These are phyloP conservation scores for Neurospora hispaniola DNA, from an alignment of 495 filamentous ascomycete species.

Conservation along the genomic window DNA sequence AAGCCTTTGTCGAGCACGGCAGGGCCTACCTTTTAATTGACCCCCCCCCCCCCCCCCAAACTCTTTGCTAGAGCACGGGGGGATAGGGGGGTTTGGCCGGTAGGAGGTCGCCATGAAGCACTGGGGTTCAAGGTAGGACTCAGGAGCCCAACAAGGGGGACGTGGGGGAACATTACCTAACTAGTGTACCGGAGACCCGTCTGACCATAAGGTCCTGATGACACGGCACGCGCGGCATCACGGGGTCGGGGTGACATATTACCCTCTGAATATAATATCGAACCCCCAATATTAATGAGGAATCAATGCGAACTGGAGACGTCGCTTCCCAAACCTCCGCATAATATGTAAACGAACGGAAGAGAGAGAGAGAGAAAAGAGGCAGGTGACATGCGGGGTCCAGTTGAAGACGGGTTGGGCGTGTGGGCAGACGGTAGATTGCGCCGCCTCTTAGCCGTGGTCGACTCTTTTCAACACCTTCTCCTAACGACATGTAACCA, in stretches of 20 bases:
- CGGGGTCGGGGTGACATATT: background rate
- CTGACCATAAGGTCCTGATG: background rate
- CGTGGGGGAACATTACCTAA: background rate
- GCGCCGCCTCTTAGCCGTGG: background rate
- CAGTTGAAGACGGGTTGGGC: background rate
- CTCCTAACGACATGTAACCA: background rate
- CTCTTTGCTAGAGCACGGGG: background rate
- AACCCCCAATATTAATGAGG: background rate
- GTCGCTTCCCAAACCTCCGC: background rate
- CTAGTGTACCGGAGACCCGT: background rate
- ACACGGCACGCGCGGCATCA: background rate
- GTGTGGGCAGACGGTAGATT: background rate
- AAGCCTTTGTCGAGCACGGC: background rate
- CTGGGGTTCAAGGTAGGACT: background rate
- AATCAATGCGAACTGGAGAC: background rate
- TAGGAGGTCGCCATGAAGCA: background rate
- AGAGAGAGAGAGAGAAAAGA: too few species aligned
- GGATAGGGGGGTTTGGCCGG: background rate
- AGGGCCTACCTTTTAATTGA: background rate
- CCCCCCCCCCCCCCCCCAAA: background rate
- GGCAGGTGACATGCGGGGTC: background rate
- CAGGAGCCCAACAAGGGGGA: background rate
- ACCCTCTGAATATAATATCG: background rate
- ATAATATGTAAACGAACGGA: background rate
- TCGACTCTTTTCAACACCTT: background rate